Conservation (phyloP, 2,329 filamentous ascomycete genomes). For the Pyricularia grisea region DNA sequence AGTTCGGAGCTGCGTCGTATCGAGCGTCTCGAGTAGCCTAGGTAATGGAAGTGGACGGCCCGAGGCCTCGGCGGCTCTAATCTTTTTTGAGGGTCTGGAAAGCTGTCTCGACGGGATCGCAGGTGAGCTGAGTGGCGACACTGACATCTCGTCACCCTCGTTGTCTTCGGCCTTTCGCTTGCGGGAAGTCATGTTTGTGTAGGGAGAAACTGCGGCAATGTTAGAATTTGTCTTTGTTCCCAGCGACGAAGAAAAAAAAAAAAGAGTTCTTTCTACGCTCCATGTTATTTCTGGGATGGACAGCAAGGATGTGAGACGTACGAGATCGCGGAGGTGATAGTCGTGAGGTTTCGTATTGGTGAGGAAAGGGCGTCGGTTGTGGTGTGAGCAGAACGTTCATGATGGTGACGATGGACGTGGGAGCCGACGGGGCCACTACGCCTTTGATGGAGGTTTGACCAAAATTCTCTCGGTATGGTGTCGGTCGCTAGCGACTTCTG, state of each 20-base stretch:
- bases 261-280: not conserved
- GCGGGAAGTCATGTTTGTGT: conserved; percentile 44
- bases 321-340: conserved; percentile 45
- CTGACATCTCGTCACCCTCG: conserved; percentile 82
- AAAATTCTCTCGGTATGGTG: not conserved
- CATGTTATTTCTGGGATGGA: not conserved
- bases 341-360: conserved; percentile 46
- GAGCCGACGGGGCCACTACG: not conserved
- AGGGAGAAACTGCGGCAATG: conserved; percentile 32
- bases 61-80: conserved; percentile 53
- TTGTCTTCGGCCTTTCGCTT: conserved; percentile 80
- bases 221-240: not conserved
- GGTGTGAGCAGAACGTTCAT: conserved; percentile 57
- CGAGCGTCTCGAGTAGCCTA: conserved; percentile 88
- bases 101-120: conserved; percentile 62
- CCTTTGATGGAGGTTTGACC: not conserved
- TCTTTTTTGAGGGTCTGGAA: conserved; percentile 54
- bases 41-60: conserved; percentile 46
- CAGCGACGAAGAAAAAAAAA: not conserved
- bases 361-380: conserved; percentile 49
- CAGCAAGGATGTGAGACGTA: conserved; percentile 26
- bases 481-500: not conserved
- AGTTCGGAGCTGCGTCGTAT: conserved; percentile 71
- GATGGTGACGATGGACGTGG: conserved; percentile 10
- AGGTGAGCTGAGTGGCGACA: conserved; percentile 77